phyloP scores from a whole-genome alignment of 2,329 filamentous ascomycete species.

The Pseudogymnoascus sp. region DNA sequence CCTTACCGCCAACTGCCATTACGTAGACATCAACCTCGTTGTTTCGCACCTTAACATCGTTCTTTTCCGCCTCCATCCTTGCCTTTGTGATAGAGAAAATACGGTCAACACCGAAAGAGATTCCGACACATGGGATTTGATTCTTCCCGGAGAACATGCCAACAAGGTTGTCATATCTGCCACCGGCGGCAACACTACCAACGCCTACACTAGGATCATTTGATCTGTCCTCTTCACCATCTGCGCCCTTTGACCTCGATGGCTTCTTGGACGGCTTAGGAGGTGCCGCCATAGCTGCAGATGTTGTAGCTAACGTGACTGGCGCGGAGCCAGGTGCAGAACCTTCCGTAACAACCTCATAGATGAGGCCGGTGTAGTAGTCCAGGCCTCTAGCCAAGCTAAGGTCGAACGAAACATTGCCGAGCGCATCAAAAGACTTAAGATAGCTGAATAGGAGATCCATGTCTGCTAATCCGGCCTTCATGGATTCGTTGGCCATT shows the following conservation, averaged over 20 bases:
- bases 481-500: slow-evolving; percentile 65
- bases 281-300: slow-evolving; percentile 35
- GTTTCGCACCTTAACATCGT: slow-evolving; percentile 48
- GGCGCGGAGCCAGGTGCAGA: slow-evolving; percentile 51
- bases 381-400: slow-evolving; percentile 86
- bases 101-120: slow-evolving; percentile 91
- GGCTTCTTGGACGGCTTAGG: slow-evolving; percentile 33
- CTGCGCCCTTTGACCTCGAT: slow-evolving; percentile 47
- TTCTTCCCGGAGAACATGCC: slow-evolving; percentile 86
- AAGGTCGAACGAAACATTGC: slow-evolving; percentile 80
- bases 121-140: slow-evolving; percentile 82
- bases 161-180: slow-evolving; percentile 87
- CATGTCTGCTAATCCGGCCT: slow-evolving; percentile 76
- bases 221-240: slow-evolving; percentile 58
- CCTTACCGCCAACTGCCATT: slow-evolving; percentile 90
- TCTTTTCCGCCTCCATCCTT: slow-evolving; percentile 57
- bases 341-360: slow-evolving; percentile 73
- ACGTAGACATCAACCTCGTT: slow-evolving; percentile 87
- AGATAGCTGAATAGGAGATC: slow-evolving; percentile 75
- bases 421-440: slow-evolving; percentile 65
- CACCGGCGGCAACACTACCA: slow-evolving; percentile 82
- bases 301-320: slow-evolving; percentile 27
- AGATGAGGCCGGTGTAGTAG: slow-evolving; percentile 74
- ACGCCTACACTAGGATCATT: slow-evolving; percentile 77
- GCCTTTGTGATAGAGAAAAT: slow-evolving; percentile 91